A percentile compares a stretch with the other conserved stretches of the same genome.
phyloP scores from a whole-genome alignment of 2,329 filamentous ascomycete genomes.

The Parascedosporium putredinis region DNA sequence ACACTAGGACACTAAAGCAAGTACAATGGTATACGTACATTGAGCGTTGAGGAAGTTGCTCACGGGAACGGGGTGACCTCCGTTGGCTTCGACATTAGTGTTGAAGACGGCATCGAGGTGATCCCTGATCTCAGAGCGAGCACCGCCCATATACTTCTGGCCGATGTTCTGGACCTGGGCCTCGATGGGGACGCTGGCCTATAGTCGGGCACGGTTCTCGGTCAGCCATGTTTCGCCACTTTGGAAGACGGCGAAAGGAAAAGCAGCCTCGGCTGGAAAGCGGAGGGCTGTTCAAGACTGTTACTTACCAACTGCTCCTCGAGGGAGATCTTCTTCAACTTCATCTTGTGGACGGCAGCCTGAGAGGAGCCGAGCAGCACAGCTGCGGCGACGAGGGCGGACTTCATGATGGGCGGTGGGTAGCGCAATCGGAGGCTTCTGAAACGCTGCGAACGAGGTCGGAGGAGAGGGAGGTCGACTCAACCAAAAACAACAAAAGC shows the following conservation, averaged over 20 bases:
- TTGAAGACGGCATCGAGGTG: conserved; percentile 73
- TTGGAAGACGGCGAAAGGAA: conserved; percentile 6
- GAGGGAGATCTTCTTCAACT: conserved; percentile 92
- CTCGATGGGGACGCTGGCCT: conserved; percentile 72
- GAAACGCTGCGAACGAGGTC: conserved; percentile 1
- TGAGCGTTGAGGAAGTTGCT: conserved; percentile 98
- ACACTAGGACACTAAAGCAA: background rate
- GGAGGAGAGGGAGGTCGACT: background rate
- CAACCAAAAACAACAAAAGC: background rate
- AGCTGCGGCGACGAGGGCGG: conserved; percentile 65
- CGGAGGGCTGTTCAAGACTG: background rate
- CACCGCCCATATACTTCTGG: conserved; percentile 85
- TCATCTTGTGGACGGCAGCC: conserved; percentile 88
- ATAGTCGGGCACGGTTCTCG: conserved; percentile 3
- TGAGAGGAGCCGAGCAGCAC: conserved; percentile 73
- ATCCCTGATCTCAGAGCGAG: conserved; percentile 45
- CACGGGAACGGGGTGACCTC: conserved; percentile 73
- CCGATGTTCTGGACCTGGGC: conserved; percentile 71
- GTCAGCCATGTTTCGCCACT: background rate
- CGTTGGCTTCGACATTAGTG: conserved; percentile 55
- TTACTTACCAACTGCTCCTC: conserved; percentile 80
- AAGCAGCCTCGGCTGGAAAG: background rate
- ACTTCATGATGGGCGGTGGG: conserved; percentile 65
- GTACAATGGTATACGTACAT: conserved; percentile 53
- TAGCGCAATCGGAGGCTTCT: conserved; percentile 3